Conservation (phyloP, 2,329 filamentous ascomycete genomes). For the Diplodia intermedia region DNA sequence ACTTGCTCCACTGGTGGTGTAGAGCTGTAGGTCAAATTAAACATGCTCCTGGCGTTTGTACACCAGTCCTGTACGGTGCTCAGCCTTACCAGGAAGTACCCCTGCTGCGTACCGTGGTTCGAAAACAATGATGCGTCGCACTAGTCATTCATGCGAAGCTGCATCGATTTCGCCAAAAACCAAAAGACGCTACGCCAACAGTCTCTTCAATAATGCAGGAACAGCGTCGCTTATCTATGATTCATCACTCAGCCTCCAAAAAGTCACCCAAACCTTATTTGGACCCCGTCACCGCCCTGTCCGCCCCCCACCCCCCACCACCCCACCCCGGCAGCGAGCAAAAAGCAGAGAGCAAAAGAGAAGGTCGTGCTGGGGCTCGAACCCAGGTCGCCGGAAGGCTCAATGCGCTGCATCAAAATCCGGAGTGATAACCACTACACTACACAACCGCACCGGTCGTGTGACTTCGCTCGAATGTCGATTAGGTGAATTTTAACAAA, state of each 20-base stretch:
- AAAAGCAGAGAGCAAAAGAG: neutral
- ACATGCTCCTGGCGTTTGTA: too few relatives aligned
- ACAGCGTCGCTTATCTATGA: neutral
- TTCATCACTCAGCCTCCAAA: neutral
- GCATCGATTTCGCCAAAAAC: too few relatives aligned
- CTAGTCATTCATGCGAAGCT: too few relatives aligned
- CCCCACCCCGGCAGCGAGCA: neutral
- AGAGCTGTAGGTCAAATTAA: too few relatives aligned
- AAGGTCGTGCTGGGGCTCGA: constrained; percentile 28
- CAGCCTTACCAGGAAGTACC: too few relatives aligned
- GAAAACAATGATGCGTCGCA: too few relatives aligned
- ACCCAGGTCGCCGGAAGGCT: constrained; percentile 25
- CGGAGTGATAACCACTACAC: constrained; percentile 30
- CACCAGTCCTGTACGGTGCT: too few relatives aligned
- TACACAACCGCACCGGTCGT: constrained; percentile 7
- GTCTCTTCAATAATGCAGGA: neutral
- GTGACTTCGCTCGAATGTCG: neutral
- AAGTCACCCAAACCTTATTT: neutral
- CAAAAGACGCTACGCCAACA: too few relatives aligned
- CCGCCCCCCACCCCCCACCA: neutral
- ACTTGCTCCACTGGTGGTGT: too few relatives aligned
- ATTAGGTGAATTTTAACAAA: too few relatives aligned
- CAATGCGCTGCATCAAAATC: constrained; percentile 20
- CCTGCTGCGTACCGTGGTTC: too few relatives aligned
- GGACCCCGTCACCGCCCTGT: neutral